phyloP scores from a whole-genome alignment of 177 flowering plant genomes.

The Vitis hybrid region DNA sequence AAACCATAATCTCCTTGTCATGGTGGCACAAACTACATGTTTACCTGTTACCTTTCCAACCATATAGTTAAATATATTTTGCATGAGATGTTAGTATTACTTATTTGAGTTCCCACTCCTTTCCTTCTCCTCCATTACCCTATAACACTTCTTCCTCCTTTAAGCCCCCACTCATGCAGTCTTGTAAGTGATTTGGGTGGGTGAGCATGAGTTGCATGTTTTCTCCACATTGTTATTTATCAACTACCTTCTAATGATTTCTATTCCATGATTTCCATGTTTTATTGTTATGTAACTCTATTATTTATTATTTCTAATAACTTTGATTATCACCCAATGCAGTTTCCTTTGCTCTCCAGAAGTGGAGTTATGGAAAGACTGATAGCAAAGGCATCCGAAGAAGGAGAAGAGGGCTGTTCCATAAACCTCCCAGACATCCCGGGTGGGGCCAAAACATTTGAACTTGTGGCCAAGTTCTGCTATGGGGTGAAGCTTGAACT shows the following conservation, averaged over 20 bases:
- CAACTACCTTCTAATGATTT: too few species aligned
- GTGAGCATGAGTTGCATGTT: too few species aligned
- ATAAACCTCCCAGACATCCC: constrained; percentile 64
- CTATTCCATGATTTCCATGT: not conserved
- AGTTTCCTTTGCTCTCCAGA: constrained; percentile 90
- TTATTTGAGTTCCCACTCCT: too few species aligned
- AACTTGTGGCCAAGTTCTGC: constrained; percentile 90
- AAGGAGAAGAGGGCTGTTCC: constrained; percentile 51
- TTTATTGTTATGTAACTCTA: not conserved
- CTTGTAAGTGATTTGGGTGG: too few species aligned
- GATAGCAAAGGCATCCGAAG: constrained; percentile 64
- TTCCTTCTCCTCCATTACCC: too few species aligned
- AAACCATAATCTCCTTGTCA: too few species aligned
- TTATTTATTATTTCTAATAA: not conserved
- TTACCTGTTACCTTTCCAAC: not conserved
- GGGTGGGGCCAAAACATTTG: constrained; percentile 83
- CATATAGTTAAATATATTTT: not conserved
- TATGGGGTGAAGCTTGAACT: constrained; percentile 92
- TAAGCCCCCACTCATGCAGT: too few species aligned
- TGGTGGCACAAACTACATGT: not conserved
- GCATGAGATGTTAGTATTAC: too few species aligned
- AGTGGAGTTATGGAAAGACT: constrained; percentile 76
- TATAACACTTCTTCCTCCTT: too few species aligned
- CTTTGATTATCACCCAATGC: constrained; percentile 13
- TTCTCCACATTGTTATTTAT: too few species aligned